Evolutionary conservation across 768 basidiomycete species (phyloP), one percentile per base, ranked within the genome.

Genomic region (Punctularia strigosozonata): DNA sequence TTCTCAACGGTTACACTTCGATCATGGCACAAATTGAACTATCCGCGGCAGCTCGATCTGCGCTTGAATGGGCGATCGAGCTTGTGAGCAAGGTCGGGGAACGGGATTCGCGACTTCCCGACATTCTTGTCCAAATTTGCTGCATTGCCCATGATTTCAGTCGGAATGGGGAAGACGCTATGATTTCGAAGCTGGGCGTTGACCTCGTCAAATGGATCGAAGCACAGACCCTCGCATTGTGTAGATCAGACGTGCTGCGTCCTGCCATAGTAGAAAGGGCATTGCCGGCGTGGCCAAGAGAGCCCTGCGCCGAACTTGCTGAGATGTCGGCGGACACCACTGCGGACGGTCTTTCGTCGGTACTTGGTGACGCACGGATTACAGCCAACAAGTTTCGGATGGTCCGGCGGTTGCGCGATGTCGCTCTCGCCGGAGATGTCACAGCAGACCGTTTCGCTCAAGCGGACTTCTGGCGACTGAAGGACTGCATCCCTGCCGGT

Each of bases 391-490:
- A 86, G 53, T 89, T 90, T 53, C 70, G 80, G 13, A 54, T 87
- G 17, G 82, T 81, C 19, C 73, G 77, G 22, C 71, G 71, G 36
- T 57, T 90, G n/a, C 63, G 64, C 2, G 68, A 75, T 17, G 59
- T 70, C 42, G 62, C 73, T 3, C 48, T 56, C 5, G 51, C 55
- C 12, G 52, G 57, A 4, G 51, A 59, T 7, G 66, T 71, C 34
- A 55, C 61, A 12, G 55, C 60, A 39, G 53, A 56, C 5, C 62
- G 64, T 21, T 85, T 84, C 40, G 61, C 72, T 1, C 59, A 61
- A 38, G 62, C 62, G 6, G 77, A 81, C 46, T 90, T 92, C 54
- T 95, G 90, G 90, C 71, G 76, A 26, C 60, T 94, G 51, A 89
- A 88, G 52, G 75, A 77, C 18, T 80, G 71, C 50, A 80, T 91